These are phyloP conservation scores for Tulasnella sp. DNA, from an alignment of 768 basidiomycete genomes.

Conservation along the genomic window DNA sequence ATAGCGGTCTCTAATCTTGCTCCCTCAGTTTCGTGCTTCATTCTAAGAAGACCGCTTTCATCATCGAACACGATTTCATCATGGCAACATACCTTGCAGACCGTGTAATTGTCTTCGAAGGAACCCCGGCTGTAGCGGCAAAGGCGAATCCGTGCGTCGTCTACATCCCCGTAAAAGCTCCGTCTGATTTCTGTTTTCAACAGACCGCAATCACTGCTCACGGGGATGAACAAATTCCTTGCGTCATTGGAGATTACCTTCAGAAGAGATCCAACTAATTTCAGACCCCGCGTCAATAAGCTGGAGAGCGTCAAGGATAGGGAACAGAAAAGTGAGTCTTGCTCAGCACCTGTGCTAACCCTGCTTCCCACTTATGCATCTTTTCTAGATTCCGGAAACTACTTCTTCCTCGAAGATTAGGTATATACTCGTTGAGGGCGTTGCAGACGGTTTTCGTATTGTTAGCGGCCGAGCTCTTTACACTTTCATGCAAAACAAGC, in stretches of 20 bases:
- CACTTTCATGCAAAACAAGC: not conserved
- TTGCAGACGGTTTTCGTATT: not conserved
- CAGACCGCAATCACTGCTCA: conserved; percentile 89
- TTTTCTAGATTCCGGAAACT: conserved; percentile 66
- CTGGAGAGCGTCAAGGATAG: conserved; percentile 78
- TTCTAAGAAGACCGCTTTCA: conserved; percentile 95
- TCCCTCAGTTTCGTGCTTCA: conserved; percentile 78
- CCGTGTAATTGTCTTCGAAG: conserved; percentile 90
- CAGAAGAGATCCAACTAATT: conserved; percentile 95
- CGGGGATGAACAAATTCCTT: conserved; percentile 98
- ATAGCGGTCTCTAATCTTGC: conserved; percentile 14
- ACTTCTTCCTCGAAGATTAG: conserved; percentile 84
- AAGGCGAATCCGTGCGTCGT: conserved; percentile 80
- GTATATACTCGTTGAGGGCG: not conserved
- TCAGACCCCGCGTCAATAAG: conserved; percentile 85
- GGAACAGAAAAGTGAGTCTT: conserved; percentile 69
- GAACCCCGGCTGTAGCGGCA: conserved; percentile 78
- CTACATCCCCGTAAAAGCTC: not conserved
- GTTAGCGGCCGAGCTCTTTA: not conserved
- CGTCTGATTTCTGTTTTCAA: not conserved
- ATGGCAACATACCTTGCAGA: conserved; percentile 99
- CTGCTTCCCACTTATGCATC: not conserved
- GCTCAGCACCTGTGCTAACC: not conserved
- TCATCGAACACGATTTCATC: conserved; percentile 99
- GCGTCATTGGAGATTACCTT: conserved; percentile 96